A percentile compares a stretch with the other conserved stretches of the same genome.
Evolutionary conservation across 2,329 filamentous ascomycete species (phyloP).

Genomic region (Anthostomella pinea): DNA sequence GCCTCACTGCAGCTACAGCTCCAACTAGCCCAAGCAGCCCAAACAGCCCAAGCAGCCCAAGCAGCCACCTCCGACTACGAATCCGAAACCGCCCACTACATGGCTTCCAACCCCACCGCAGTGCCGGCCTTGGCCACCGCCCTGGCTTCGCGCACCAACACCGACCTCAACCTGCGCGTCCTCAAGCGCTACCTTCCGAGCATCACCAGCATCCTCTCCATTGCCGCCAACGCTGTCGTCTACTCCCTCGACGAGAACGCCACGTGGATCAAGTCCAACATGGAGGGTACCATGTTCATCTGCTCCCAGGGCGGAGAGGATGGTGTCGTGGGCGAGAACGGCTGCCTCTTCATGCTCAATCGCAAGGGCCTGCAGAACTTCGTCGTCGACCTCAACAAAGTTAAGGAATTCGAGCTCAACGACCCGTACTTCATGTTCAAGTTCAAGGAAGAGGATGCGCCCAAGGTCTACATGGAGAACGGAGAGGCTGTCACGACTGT

Average conservation of each 20-base stretch:
- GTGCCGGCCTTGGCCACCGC: slow-evolving; percentile 49
- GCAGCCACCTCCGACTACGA: slow-evolving; percentile 61
- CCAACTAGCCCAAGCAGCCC: no score
- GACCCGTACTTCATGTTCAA: slow-evolving; percentile 53
- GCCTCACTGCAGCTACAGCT: no score
- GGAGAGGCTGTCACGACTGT: slow-evolving; percentile 18
- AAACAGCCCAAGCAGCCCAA: no score
- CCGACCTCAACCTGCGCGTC: slow-evolving; percentile 83
- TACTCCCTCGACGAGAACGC: slow-evolving; percentile 65
- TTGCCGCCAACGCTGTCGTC: slow-evolving; percentile 81
- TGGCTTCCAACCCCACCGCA: slow-evolving; percentile 38
- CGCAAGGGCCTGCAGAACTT: slow-evolving; percentile 70
- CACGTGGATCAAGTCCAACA: slow-evolving; percentile 80
- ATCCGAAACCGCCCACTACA: slow-evolving; percentile 57
- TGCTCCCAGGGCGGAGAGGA: slow-evolving; percentile 55
- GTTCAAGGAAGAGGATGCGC: slow-evolving; percentile 29
- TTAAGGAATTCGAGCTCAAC: slow-evolving; percentile 62
- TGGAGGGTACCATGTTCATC: slow-evolving; percentile 88
- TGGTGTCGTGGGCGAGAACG: slow-evolving; percentile 35
- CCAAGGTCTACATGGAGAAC: slow-evolving; percentile 20
- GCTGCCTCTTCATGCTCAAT: slow-evolving; percentile 71
- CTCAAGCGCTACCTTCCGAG: slow-evolving; percentile 76
- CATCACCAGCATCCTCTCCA: slow-evolving; percentile 70
- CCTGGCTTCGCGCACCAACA: slow-evolving; percentile 67
- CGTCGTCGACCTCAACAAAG: slow-evolving; percentile 59